Evolutionary conservation across 2,329 filamentous ascomycete species (phyloP), one percentile per base, ranked within the genome.

Genomic region (Colletotrichum cereale): DNA sequence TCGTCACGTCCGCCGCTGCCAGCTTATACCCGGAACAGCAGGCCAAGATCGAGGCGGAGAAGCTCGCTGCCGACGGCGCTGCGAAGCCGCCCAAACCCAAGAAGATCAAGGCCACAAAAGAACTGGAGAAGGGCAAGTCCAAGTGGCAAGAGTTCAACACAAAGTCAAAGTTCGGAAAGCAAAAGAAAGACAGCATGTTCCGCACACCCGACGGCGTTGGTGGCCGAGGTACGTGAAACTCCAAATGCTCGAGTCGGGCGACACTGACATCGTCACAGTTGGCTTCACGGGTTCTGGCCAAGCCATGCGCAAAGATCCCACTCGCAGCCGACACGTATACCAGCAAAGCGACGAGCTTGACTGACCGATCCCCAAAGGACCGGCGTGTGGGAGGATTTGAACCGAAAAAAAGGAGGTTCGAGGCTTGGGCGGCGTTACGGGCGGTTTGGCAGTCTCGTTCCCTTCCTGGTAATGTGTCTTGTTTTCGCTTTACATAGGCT

Each of bases 111-210:
- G 93, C 95, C 61, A 96, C 92, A 73, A 96, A 95, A 81, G 94
- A 97, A 79, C 87, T 98, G 31, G 96, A 98, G 84, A 93, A 91
- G 74, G 92, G 93, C 78, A 97, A 97, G 86, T 93, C 85, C 78
- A 97, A 96, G 80, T 99, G 96, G 96, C 93, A 98, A 80, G 93
- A 97, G 74, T 99, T 97, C 81, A 93, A 91, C 75, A 86, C 88
- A 78, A 97, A 97, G 81, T 88, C 87, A 57, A 95, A 94, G 79
- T 85, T 90, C 74, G 89, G 86, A 74, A 92, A 92, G 80, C 82
- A 84, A 52, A 96, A 96, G 84, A 97, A 97, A 83, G 94, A 97
- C 60, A 97, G 94, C 86, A 98, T 98, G 95, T 98, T 98, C 81
- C 91, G 95, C 57, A 98, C 95, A 3, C 94, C 95, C 0, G 95